phyloP scores from a whole-genome alignment of 208 protist species.

The Trichomonas tenax region DNA sequence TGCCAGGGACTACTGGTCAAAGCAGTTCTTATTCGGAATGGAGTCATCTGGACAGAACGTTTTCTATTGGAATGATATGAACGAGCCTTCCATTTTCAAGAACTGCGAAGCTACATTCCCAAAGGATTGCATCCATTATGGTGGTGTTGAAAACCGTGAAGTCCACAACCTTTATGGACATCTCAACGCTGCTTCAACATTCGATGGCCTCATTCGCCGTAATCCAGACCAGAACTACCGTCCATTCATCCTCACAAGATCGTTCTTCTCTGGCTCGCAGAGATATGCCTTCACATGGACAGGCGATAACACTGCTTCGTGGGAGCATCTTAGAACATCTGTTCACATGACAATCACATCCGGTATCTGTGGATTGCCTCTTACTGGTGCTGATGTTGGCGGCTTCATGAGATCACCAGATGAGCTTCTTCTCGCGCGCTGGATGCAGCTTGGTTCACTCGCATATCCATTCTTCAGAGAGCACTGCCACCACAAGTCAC shows the following conservation, averaged over 20 bases:
- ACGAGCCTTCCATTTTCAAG: constrained; percentile 87
- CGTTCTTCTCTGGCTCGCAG: constrained; percentile 91
- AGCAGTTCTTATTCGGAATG: constrained; percentile 20
- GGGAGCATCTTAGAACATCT: constrained; percentile 74
- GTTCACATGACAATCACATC: constrained; percentile 80
- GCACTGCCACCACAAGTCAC: constrained; percentile 82
- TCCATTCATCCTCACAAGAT: constrained; percentile 86
- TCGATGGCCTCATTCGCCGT: constrained; percentile 58
- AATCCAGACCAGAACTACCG: constrained; percentile 43
- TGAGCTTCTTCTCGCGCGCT: constrained; percentile 78
- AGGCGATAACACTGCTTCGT: constrained; percentile 85
- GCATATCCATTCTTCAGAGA: constrained; percentile 84
- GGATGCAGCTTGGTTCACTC: constrained; percentile 79
- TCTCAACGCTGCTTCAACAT: constrained; percentile 46
- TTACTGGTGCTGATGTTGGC: constrained; percentile 82
- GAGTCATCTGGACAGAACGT: constrained; percentile 59
- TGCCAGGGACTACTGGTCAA: constrained; percentile 47
- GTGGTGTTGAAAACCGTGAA: constrained; percentile 69
- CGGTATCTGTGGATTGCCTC: constrained; percentile 74
- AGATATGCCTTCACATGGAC: constrained; percentile 87
- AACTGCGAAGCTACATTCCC: constrained; percentile 73
- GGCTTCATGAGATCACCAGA: constrained; percentile 84
- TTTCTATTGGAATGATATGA: constrained; percentile 99
- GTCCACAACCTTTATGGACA: constrained; percentile 90
- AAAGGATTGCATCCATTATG: constrained; percentile 59